Evolutionary conservation across 2,329 filamentous ascomycete species (phyloP).

Genomic region (Gaeumannomyces tritici): DNA sequence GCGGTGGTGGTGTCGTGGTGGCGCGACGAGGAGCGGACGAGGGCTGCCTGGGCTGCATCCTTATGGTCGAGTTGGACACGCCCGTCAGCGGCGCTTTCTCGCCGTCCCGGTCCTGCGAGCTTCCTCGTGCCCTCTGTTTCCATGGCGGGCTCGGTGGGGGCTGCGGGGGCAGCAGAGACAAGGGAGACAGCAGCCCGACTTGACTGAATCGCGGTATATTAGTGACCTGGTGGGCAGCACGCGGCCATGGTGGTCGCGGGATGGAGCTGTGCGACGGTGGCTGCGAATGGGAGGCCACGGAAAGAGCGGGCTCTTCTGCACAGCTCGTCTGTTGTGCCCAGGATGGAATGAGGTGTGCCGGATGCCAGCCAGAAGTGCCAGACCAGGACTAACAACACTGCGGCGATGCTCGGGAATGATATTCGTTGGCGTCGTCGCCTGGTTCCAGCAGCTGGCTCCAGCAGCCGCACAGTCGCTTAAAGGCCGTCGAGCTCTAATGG

Average conservation of each 20-base stretch:
- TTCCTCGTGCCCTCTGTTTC: background rate
- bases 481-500: background rate
- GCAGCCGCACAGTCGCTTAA: background rate
- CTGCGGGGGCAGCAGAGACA: background rate
- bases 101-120: background rate
- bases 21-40: background rate
- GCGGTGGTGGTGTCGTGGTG: background rate
- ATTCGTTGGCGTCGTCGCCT: background rate
- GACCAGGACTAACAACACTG: background rate
- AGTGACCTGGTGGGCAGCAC: background rate
- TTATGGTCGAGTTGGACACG: background rate
- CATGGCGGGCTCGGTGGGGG: background rate
- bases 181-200: no score
- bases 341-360: no score
- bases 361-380: background rate
- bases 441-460: background rate
- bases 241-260: no score
- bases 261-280: background rate
- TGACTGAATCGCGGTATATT: background rate
- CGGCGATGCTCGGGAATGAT: background rate
- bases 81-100: background rate
- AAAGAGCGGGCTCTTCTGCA: background rate
- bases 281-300: background rate
- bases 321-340: no score
- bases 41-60: background rate